Evolutionary conservation across 2,329 filamentous ascomycete genomes (phyloP).

Genomic region (Colletotrichum truncatum): DNA sequence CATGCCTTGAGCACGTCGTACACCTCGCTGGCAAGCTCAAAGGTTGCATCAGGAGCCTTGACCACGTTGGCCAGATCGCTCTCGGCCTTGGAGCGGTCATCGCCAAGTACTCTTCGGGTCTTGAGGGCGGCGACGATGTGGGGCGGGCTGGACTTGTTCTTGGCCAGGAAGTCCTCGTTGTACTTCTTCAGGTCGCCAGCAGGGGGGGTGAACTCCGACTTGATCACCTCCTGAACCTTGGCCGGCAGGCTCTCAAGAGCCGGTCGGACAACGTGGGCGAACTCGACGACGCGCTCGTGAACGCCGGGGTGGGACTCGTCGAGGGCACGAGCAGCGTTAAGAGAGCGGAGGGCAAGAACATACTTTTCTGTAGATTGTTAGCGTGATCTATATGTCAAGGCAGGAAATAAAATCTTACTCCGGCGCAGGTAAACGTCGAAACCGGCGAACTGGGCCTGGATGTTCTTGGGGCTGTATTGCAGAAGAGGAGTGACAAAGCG

Average conservation of each 20-base stretch:
- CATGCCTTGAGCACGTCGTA: slow-evolving; percentile 55
- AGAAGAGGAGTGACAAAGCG: slow-evolving; percentile 86
- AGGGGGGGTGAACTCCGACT: slow-evolving; percentile 66
- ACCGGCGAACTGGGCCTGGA: slow-evolving; percentile 84
- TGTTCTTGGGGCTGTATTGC: slow-evolving; percentile 81
- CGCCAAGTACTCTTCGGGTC: slow-evolving; percentile 66
- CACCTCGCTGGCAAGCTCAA: slow-evolving; percentile 63
- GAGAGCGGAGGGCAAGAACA: slow-evolving; percentile 85
- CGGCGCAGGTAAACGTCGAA: slow-evolving; percentile 90
- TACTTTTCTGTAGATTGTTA: slow-evolving; percentile 74
- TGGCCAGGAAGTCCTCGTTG: slow-evolving; percentile 72
- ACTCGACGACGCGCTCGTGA: slow-evolving; percentile 77
- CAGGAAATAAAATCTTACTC: slow-evolving; percentile 66
- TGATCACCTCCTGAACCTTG: slow-evolving; percentile 75
- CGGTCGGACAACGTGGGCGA: slow-evolving; percentile 70
- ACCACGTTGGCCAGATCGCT: slow-evolving; percentile 70
- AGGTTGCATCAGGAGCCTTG: slow-evolving; percentile 56
- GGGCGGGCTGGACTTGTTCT: slow-evolving; percentile 68
- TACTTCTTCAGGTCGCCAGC: slow-evolving; percentile 57
- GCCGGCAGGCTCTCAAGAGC: slow-evolving; percentile 68
- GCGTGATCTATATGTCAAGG: slow-evolving; percentile 27
- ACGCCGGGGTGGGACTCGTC: slow-evolving; percentile 75
- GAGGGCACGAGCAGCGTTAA: slow-evolving; percentile 77
- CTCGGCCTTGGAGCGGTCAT: slow-evolving; percentile 65
- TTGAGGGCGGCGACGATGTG: slow-evolving; percentile 73